phyloP scores from a whole-genome alignment of 1,284 basidiomycete genomes.

The Mycosarcoma maydis region DNA sequence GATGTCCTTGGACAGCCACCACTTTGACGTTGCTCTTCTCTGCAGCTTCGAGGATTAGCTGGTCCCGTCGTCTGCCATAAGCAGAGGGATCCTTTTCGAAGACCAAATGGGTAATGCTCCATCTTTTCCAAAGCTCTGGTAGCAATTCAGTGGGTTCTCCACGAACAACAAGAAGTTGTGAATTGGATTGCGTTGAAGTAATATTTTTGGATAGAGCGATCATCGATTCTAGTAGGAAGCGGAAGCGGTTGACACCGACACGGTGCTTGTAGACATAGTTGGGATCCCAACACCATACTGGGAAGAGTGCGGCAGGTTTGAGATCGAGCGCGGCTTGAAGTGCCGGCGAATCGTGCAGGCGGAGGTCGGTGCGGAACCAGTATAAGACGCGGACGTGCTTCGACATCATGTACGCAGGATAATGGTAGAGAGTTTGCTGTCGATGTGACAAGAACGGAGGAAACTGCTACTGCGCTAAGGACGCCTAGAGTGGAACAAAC shows the following conservation, averaged over 20 bases:
- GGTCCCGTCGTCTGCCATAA: constrained; percentile 48
- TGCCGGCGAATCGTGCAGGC: constrained; percentile 71
- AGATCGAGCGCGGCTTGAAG: constrained; percentile 69
- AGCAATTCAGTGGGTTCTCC: constrained; percentile 70
- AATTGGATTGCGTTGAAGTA: constrained; percentile 67
- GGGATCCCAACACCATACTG: constrained; percentile 67
- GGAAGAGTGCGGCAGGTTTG: constrained; percentile 68
- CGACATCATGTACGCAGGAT: constrained; percentile 14
- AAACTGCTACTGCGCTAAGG: no score
- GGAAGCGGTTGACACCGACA: constrained; percentile 70
- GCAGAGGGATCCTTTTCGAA: constrained; percentile 63
- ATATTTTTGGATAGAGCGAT: constrained; percentile 68
- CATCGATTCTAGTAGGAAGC: constrained; percentile 70
- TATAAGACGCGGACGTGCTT: constrained; percentile 67
- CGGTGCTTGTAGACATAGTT: constrained; percentile 69
- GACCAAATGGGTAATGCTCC: constrained; percentile 70
- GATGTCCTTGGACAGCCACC: constrained; percentile 48
- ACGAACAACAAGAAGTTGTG: constrained; percentile 70
- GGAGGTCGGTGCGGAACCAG: constrained; percentile 71
- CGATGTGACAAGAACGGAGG: no score
- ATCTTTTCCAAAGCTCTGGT: constrained; percentile 69
- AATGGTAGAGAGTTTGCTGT: neutral
- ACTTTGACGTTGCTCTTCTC: constrained; percentile 51
- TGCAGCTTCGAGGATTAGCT: constrained; percentile 27
- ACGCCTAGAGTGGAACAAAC: no score